phyloP scores from a whole-genome alignment of 768 basidiomycete species.

The Tephrocybe sp. region DNA sequence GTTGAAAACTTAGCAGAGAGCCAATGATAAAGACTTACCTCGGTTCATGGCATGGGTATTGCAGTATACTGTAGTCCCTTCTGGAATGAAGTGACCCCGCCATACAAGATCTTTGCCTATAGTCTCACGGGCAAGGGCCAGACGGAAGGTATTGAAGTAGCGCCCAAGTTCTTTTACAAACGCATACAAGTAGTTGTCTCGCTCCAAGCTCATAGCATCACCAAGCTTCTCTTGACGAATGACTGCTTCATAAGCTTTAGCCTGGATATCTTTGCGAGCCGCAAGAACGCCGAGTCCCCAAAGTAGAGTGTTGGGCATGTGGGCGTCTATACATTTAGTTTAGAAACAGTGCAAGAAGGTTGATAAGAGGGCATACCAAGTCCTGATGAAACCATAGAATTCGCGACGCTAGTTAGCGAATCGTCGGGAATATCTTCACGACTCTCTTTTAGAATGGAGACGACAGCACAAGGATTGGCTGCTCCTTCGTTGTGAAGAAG shows the following conservation, averaged over 20 bases:
- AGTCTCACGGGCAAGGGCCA: conserved; percentile 14
- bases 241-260: conserved; percentile 14
- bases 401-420: conserved; percentile 14
- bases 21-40: background rate
- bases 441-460: conserved; percentile 10
- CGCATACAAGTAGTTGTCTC: conserved; percentile 13
- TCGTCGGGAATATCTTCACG: conserved; percentile 14
- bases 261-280: conserved; percentile 9
- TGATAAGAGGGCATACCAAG: background rate
- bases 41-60: conserved; percentile 17
- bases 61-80: conserved; percentile 15
- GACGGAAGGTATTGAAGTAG: conserved; percentile 16
- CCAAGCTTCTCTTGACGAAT: conserved; percentile 8
- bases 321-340: conserved; percentile 6
- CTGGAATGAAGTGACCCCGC: conserved; percentile 14
- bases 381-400: conserved; percentile 19
- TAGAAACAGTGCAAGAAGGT: background rate
- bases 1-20: background rate
- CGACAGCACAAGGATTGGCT: conserved; percentile 11
- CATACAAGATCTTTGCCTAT: conserved; percentile 16
- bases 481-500: conserved; percentile 5
- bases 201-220: conserved; percentile 8
- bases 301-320: conserved; percentile 16
- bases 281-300: conserved; percentile 16
- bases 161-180: conserved; percentile 17